These are phyloP conservation scores for Limonium bicolor DNA, from an alignment of 148 eudicot species.

Conservation along the genomic window DNA sequence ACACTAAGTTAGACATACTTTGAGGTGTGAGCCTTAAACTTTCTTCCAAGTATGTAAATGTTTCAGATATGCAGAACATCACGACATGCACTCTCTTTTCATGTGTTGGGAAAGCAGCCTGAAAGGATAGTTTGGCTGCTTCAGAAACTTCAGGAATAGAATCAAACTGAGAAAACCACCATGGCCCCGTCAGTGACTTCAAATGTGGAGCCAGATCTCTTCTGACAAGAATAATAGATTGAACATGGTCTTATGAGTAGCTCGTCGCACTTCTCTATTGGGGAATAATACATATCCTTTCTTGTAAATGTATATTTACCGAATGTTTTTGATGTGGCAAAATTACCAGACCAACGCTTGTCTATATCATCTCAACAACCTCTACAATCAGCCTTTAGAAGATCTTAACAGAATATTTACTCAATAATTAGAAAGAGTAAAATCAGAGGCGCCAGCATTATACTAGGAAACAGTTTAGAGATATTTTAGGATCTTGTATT, in stretches of 20 bases:
- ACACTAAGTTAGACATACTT: constrained; percentile 71
- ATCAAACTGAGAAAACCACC: constrained; percentile 99
- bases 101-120: constrained; percentile 86
- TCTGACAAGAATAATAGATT: constrained; percentile 37
- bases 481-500: too few relatives aligned
- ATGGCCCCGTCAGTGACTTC: constrained; percentile 89
- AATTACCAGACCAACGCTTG: too few relatives aligned
- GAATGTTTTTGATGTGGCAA: too few relatives aligned
- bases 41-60: constrained; percentile 67
- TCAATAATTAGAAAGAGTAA: too few relatives aligned
- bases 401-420: too few relatives aligned
- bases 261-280: constrained; percentile 85
- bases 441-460: too few relatives aligned
- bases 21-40: constrained; percentile 74
- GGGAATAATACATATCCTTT: too few relatives aligned
- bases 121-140: constrained; percentile 70
- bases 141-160: constrained; percentile 80
- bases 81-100: constrained; percentile 86
- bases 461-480: too few relatives aligned
- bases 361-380: too few relatives aligned
- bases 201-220: constrained; percentile 87
- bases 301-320: too few relatives aligned
- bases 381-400: too few relatives aligned
- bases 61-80: constrained; percentile 55
- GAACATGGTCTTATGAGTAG: constrained; percentile 83